Evolutionary conservation across 2,329 filamentous ascomycete species (phyloP).

Genomic region (Aspergillus floridensis): DNA sequence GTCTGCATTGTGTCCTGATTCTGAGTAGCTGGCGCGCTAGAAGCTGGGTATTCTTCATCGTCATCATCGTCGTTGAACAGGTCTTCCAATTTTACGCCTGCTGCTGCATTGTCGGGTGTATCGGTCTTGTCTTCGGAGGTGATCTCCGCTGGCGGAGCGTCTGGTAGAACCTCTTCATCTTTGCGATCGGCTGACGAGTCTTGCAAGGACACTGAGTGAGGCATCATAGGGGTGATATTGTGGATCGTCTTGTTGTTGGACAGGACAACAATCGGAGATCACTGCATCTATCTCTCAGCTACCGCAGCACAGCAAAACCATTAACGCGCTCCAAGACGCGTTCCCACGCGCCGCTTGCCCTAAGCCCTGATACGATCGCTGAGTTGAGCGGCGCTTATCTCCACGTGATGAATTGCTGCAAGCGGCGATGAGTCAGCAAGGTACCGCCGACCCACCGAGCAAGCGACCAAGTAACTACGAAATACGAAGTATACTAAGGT

Average conservation of each 20-base stretch:
- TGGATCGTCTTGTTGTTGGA: neutral
- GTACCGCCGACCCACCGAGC: neutral
- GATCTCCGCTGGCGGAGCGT: slow-evolving; percentile 31
- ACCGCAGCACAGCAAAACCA: neutral
- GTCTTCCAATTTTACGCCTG: slow-evolving; percentile 52
- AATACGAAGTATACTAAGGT: neutral
- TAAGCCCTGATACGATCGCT: slow-evolving; percentile 21
- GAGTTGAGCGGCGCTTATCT: neutral
- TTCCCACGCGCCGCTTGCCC: slow-evolving; percentile 23
- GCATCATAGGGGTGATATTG: slow-evolving; percentile 27
- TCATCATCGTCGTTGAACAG: slow-evolving; percentile 60
- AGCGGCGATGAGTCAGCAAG: slow-evolving; percentile 3
- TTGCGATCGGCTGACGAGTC: slow-evolving; percentile 42
- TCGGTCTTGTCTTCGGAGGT: slow-evolving; percentile 3
- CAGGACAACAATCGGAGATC: neutral
- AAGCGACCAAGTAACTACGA: neutral
- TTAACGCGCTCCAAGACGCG: slow-evolving; percentile 24
- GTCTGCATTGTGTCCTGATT: slow-evolving; percentile 35
- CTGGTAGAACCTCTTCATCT: slow-evolving; percentile 43
- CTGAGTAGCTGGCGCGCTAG: slow-evolving; percentile 50
- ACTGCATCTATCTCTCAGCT: neutral
- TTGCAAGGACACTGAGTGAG: slow-evolving; percentile 35
- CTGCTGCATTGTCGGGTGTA: slow-evolving; percentile 18
- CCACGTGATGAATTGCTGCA: neutral
- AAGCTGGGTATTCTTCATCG: slow-evolving; percentile 54